A percentile compares a stretch with the other conserved stretches of the same genome.
Conservation (phyloP, 768 basidiomycete genomes). For the Boletus bicolor region DNA sequence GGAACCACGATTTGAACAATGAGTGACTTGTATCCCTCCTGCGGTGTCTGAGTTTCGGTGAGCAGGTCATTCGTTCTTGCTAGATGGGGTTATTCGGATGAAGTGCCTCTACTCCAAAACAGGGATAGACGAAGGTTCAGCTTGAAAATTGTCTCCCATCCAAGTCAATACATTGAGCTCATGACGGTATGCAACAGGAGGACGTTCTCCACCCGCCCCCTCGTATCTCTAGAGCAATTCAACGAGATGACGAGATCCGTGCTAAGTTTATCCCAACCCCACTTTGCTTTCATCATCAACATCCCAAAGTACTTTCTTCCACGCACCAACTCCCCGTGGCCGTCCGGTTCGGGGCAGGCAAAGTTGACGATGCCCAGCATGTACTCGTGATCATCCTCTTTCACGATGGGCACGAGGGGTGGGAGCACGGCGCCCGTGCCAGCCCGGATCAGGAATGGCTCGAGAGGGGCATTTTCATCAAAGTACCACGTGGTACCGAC, state of each 20-base stretch:
- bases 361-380: constrained; percentile 8
- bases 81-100: too few relatives aligned
- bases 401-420: background rate
- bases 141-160: background rate
- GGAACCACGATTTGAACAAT: background rate
- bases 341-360: background rate
- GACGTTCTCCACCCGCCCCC: background rate
- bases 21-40: too few relatives aligned
- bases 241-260: constrained; percentile 4
- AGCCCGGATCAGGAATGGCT: background rate
- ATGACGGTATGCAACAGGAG: constrained; percentile 1
- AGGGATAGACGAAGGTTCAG: too few relatives aligned
- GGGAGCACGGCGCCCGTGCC: constrained; percentile 9
- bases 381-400: constrained; percentile 2
- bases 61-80: too few relatives aligned
- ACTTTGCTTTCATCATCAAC: constrained; percentile 5
- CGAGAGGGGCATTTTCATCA: background rate
- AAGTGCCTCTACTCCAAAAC: too few relatives aligned
- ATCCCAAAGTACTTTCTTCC: constrained; percentile 1
- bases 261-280: constrained; percentile 9
- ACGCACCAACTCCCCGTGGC: background rate
- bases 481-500: constrained; percentile 7
- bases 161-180: background rate
- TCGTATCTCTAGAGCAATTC: background rate
- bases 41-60: too few relatives aligned